A percentile compares a stretch with the other conserved stretches of the same genome.
phyloP scores from a whole-genome alignment of 345 rosid genomes.

The Stellera chamaejasme region DNA sequence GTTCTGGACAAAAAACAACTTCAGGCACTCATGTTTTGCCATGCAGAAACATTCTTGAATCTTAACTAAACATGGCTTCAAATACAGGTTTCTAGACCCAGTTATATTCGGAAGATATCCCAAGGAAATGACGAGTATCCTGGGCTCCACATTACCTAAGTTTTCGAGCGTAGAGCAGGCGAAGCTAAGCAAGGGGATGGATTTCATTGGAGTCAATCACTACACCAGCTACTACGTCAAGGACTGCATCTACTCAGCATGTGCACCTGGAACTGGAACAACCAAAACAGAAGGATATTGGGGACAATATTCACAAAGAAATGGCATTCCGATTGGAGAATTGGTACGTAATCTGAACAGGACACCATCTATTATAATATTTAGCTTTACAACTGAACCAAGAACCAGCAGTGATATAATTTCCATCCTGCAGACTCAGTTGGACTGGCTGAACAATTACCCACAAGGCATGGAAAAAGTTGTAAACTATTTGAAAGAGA shows the following conservation, averaged over 20 bases:
- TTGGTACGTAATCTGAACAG: constrained; percentile 23
- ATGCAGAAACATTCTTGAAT: too few relatives aligned
- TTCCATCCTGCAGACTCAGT: background rate
- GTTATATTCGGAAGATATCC: constrained; percentile 54
- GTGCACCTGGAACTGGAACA: constrained; percentile 43
- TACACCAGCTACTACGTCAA: constrained; percentile 43
- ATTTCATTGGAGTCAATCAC: constrained; percentile 60
- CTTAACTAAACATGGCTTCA: background rate
- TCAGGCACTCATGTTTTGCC: too few relatives aligned
- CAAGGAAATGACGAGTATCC: constrained; percentile 32
- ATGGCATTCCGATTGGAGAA: constrained; percentile 36
- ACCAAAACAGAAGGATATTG: constrained; percentile 36
- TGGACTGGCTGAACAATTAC: constrained; percentile 11
- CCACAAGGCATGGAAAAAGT: constrained; percentile 43
- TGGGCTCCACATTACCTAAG: constrained; percentile 32
- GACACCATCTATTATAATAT: background rate
- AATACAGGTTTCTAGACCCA: constrained; percentile 53
- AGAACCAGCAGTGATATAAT: constrained; percentile 11
- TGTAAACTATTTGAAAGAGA: constrained; percentile 33
- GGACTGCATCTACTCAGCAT: constrained; percentile 45
- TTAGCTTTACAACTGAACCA: background rate
- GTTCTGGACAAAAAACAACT: background rate
- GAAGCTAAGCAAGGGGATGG: constrained; percentile 23
- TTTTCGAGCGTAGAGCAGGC: constrained; percentile 34
- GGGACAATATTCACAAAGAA: constrained; percentile 26